These are phyloP conservation scores for Candida montana DNA, from an alignment of 805 yeast genomes.

Conservation along the genomic window DNA sequence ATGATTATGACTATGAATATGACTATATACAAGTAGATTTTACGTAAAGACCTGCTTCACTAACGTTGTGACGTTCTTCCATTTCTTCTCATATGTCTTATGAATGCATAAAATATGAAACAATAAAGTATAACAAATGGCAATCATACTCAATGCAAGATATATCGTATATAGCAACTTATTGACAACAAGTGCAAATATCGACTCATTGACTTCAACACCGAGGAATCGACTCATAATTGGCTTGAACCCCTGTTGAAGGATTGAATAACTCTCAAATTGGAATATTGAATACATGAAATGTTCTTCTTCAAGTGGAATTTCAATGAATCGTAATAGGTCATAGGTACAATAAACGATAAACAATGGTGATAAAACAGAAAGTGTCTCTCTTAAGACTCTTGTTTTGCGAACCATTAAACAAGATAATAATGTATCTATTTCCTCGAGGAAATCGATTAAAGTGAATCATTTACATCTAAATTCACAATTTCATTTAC, in stretches of 20 bases:
- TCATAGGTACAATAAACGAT: slow-evolving; percentile 17
- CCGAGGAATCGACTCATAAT: slow-evolving; percentile 3
- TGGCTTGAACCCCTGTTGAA: slow-evolving; percentile 16
- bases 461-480: too few species aligned
- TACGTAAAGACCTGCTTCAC: not conserved
- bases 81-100: slow-evolving; percentile 20
- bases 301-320: slow-evolving; percentile 7
- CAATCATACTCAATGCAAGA: slow-evolving; percentile 5
- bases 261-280: slow-evolving; percentile 14
- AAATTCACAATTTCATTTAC: slow-evolving; percentile 3
- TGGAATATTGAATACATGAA: slow-evolving; percentile 13
- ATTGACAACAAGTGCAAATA: not conserved
- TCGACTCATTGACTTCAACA: not conserved
- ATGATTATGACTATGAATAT: not conserved
- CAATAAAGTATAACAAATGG: slow-evolving; percentile 14
- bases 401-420: slow-evolving; percentile 7
- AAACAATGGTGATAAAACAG: slow-evolving; percentile 17
- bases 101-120: slow-evolving; percentile 17
- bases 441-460: not conserved
- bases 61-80: slow-evolving; percentile 14
- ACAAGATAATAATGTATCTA: not conserved
- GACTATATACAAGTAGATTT: too few species aligned
- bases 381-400: slow-evolving; percentile 14
- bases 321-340: slow-evolving; percentile 6
- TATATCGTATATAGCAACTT: slow-evolving; percentile 7